Base-by-base conservation (phyloP, 2,329 filamentous ascomycete genomes). In the Venturia oleaginea region DNA sequence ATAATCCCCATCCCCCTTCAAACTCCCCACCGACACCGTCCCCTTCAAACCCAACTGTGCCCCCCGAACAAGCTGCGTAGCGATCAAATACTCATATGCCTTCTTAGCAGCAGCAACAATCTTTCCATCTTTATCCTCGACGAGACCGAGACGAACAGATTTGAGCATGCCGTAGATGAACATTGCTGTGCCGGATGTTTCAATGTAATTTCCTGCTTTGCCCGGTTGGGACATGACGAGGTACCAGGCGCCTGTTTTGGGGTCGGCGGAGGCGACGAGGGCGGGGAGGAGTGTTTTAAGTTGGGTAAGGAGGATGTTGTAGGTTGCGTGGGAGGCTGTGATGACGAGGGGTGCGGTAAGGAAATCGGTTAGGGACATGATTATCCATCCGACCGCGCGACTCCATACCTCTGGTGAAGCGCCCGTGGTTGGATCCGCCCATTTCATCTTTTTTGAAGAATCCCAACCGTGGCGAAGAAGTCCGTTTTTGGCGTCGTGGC, bases 141-240 rank as follows among this genome's bases (percentile, higher is more conserved):
- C 67, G 42, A 76, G 71, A 0, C 78, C 79, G 4, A 77, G 54
- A 38, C 75, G 69, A 8, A 75, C 72, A 0, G 79, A 83, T 67
- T 77, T 80, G 13, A 84, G 70, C 66, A 83, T 72, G 0, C 80
- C 78, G 63, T 82, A 84, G 0, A 78, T 75, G 68, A 85, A 85
- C 79, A 87, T 84, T 1, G 80, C 81, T 10, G 79, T 81, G 10
- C 79, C 82, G 62, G 82, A 85, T 38, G 80, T 81, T 75, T 87
- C 84, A 43, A 87, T 77, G 69, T 85, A 87, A 69, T 87, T 87
- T 0, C 80, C 81, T 37, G 76, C 63, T 2, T 71, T 19, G 1
- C 77, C 78, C 0, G 79, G 77, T 51, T 79, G 77, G 65, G 78
- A 78, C 73, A 86, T 79, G 54, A 86, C 73, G 67, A 84, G 76